These are phyloP conservation scores for Podila epicladia DNA, from an alignment of 192 early-diverging fungal species.

Conservation along the genomic window DNA sequence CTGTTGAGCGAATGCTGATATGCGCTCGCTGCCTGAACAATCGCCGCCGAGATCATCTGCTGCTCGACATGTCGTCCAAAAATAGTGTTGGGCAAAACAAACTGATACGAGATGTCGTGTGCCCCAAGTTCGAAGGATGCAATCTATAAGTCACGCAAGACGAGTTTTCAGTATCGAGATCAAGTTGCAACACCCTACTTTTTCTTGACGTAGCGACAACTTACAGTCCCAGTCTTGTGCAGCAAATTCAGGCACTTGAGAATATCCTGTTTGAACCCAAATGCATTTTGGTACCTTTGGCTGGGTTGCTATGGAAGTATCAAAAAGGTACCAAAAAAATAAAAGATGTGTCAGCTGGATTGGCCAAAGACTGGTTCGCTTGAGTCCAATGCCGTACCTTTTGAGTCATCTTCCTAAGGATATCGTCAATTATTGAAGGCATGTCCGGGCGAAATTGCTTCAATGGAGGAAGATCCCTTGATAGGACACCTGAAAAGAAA, in stretches of 20 bases:
- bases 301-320: slow-evolving; percentile 32
- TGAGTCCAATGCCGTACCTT: slow-evolving; percentile 7
- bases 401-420: slow-evolving; percentile 39
- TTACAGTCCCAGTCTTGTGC: slow-evolving; percentile 30
- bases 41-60: slow-evolving; percentile 34
- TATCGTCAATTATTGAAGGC: slow-evolving; percentile 34
- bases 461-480: slow-evolving; percentile 31
- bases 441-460: slow-evolving; percentile 30
- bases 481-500: slow-evolving; percentile 17
- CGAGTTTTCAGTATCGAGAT: background rate
- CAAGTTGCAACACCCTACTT: too few relatives aligned
- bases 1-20: slow-evolving; percentile 25
- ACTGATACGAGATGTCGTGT: slow-evolving; percentile 38
- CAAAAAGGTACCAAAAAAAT: background rate
- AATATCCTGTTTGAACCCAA: slow-evolving; percentile 49
- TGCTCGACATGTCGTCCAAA: slow-evolving; percentile 38
- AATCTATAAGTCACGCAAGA: slow-evolving; percentile 4
- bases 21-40: slow-evolving; percentile 38
- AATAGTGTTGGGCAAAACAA: slow-evolving; percentile 29
- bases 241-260: slow-evolving; percentile 28
- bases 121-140: slow-evolving; percentile 32
- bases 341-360: background rate
- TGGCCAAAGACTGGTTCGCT: too few relatives aligned
- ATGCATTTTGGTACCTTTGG: slow-evolving; percentile 48
- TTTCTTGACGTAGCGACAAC: background rate